phyloP scores from a whole-genome alignment of 2,329 filamentous ascomycete species.

The Nannizziopsis arthrosporioides region DNA sequence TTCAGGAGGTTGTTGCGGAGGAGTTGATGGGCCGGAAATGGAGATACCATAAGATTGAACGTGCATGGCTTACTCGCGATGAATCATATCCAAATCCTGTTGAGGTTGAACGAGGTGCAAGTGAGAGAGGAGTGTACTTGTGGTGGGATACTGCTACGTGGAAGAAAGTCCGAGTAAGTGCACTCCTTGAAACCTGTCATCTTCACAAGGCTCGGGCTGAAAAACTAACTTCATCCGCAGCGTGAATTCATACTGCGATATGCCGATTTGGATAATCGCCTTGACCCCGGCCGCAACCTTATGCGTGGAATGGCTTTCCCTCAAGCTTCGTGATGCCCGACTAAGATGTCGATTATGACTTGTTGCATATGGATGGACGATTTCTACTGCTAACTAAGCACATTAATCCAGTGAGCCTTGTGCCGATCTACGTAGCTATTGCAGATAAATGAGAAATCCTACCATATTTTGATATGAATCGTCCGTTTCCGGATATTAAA shows the following conservation, averaged over 20 bases:
- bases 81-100: conserved; percentile 38
- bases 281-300: conserved; percentile 30
- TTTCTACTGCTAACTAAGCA: conserved; percentile 3
- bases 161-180: conserved; percentile 39
- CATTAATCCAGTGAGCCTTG: neutral
- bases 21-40: conserved; percentile 47
- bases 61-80: conserved; percentile 42
- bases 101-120: conserved; percentile 37
- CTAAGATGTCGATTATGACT: conserved; percentile 3
- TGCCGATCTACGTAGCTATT: neutral
- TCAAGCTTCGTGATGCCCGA: conserved; percentile 14
- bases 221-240: conserved; percentile 17
- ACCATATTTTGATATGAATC: neutral
- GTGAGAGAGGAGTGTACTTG: conserved; percentile 41
- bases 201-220: neutral
- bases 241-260: conserved; percentile 41
- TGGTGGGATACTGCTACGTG: conserved; percentile 40
- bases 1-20: conserved; percentile 54
- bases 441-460: neutral
- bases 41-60: conserved; percentile 43
- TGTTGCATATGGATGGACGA: neutral
- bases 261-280: conserved; percentile 39
- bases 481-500: too few relatives aligned
- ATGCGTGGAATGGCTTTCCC: conserved; percentile 28
- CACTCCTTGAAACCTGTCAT: neutral